Evolutionary conservation across 1,139 yeast genomes (phyloP).

Genomic region (Sugiyamaella paludigena): DNA sequence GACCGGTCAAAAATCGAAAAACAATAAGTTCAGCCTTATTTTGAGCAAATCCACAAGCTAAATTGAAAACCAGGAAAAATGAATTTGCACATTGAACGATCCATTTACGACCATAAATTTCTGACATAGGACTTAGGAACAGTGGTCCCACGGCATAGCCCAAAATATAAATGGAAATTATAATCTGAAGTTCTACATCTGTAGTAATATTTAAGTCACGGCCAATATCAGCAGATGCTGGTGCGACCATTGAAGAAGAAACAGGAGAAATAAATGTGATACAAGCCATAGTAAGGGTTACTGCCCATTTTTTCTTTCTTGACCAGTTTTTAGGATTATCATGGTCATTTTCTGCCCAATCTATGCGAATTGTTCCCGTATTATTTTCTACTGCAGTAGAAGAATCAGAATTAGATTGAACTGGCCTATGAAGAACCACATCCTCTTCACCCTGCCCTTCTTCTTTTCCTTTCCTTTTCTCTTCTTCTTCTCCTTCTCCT

Average conservation of each 20-base stretch:
- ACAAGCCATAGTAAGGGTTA: conserved; percentile 49
- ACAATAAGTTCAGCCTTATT: conserved; percentile 48
- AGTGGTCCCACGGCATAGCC: conserved; percentile 67
- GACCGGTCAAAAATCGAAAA: conserved; percentile 59
- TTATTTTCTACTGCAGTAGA: neutral
- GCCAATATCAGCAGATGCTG: conserved; percentile 50
- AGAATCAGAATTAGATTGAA: too few species aligned
- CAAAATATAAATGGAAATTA: conserved; percentile 55
- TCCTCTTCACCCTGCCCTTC: too few species aligned
- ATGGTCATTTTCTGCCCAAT: conserved; percentile 43
- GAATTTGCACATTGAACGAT: conserved; percentile 51
- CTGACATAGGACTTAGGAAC: conserved; percentile 58
- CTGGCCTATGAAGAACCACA: too few species aligned
- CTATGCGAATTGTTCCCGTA: conserved; percentile 1
- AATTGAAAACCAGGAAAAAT: conserved; percentile 50
- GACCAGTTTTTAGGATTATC: conserved; percentile 60
- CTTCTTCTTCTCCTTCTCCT: too few species aligned
- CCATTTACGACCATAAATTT: conserved; percentile 54
- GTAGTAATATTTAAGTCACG: conserved; percentile 43
- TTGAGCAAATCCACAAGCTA: conserved; percentile 56
- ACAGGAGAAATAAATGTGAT: conserved; percentile 57
- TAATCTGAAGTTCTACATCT: conserved; percentile 44
- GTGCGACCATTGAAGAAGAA: conserved; percentile 58
- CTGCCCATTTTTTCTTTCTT: conserved; percentile 39
- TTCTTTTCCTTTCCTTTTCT: too few species aligned